Evolutionary conservation across 441 rosid genomes (phyloP).

Genomic region (Erysimum pusillum): DNA sequence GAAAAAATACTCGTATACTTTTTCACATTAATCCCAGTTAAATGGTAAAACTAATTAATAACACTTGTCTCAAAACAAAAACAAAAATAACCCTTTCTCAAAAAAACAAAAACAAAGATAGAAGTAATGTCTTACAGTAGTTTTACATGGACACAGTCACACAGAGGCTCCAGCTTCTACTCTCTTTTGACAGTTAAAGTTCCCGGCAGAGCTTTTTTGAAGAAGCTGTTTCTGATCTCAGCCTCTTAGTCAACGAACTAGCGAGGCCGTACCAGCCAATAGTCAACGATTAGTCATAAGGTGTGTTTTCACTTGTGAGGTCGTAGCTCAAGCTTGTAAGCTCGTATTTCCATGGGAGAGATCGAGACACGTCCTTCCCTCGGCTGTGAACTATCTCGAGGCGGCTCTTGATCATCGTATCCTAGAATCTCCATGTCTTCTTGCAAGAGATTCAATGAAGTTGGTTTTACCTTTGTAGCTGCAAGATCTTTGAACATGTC

Average conservation of each 20-base stretch:
- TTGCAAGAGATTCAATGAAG: constrained; percentile 90
- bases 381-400: constrained; percentile 50
- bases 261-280: constrained; percentile 35
- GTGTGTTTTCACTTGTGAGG: constrained; percentile 49
- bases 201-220: constrained; percentile 23
- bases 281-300: constrained; percentile 17
- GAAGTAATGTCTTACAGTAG: constrained; percentile 33
- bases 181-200: constrained; percentile 17
- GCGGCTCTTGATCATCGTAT: constrained; percentile 60
- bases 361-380: constrained; percentile 72
- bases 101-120: background rate
- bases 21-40: background rate
- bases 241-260: constrained; percentile 33
- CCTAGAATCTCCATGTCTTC: constrained; percentile 84
- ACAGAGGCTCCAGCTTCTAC: constrained; percentile 25
- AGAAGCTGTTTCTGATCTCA: constrained; percentile 22
- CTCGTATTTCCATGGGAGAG: constrained; percentile 93
- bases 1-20: no score
- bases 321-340: constrained; percentile 87
- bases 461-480: constrained; percentile 66
- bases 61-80: background rate
- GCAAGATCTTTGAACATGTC: constrained; percentile 79
- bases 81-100: no score
- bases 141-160: constrained; percentile 28
- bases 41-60: constrained; percentile 33